A percentile compares a stretch with the other conserved stretches of the same genome.
Conservation (phyloP, 208 protist species). For the Acanthamoeba lenticulata region DNA sequence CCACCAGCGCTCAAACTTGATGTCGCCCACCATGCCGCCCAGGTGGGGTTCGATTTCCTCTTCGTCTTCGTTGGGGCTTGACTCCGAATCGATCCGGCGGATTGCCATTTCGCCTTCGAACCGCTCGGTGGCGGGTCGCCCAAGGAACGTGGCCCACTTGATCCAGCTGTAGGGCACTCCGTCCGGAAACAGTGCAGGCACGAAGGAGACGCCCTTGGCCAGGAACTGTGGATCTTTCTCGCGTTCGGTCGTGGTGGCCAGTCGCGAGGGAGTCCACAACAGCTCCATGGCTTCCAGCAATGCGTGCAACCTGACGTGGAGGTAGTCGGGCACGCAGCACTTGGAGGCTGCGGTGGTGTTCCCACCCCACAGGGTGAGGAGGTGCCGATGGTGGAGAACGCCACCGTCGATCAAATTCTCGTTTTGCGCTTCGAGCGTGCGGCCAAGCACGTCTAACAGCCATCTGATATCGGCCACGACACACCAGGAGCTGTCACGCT, state of each 20-base stretch:
- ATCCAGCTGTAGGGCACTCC: not conserved
- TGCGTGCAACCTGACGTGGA: not conserved
- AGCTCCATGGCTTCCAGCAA: not conserved
- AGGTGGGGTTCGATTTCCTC: not conserved
- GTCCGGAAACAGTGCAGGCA: not conserved
- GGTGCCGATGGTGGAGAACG: not conserved
- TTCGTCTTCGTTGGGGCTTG: not conserved
- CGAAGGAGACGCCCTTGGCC: not conserved
- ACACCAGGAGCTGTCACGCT: not conserved
- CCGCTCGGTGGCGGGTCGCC: not conserved
- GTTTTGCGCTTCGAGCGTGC: not conserved
- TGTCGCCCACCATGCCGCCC: conserved; percentile 9
- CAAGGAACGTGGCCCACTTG: conserved; percentile 4
- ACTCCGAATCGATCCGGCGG: not conserved
- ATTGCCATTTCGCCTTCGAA: not conserved
- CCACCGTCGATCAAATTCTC: not conserved
- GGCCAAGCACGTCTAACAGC: not conserved
- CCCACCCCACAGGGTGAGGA: not conserved
- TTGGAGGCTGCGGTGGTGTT: no score
- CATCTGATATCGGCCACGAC: not conserved
- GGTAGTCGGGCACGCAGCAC: not conserved
- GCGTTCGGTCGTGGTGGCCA: not conserved
- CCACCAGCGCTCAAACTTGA: conserved; percentile 42
- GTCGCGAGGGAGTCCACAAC: not conserved
- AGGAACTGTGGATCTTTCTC: not conserved